phyloP scores from a whole-genome alignment of 306 rosid species.

The Lupinus albus region DNA sequence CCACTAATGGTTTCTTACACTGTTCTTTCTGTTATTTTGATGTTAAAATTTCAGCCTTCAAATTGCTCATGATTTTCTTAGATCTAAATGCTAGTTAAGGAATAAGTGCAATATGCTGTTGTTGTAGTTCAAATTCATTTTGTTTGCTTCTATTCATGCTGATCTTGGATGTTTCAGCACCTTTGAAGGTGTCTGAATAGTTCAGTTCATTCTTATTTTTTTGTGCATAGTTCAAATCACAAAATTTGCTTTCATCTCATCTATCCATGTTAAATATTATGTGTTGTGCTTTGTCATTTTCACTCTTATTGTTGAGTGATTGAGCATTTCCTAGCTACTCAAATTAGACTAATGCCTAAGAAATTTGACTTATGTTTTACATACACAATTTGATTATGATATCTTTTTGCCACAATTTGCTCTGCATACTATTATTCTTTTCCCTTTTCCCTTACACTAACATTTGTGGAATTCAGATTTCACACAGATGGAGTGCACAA shows the following conservation, averaged over 20 bases:
- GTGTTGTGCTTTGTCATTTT: slow-evolving; percentile 2
- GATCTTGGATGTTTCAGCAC: not conserved
- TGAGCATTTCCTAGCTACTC: slow-evolving; percentile 11
- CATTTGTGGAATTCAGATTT: slow-evolving; percentile 42
- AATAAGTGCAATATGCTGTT: not conserved
- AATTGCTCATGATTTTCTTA: not conserved
- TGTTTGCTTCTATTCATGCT: not conserved
- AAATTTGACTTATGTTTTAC: not conserved
- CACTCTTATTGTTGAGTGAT: slow-evolving; percentile 12
- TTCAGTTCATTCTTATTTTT: not conserved
- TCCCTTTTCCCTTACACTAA: slow-evolving; percentile 8
- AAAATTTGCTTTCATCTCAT: not conserved
- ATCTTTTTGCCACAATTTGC: no score
- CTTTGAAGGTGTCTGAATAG: not conserved
- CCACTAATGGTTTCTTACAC: not conserved
- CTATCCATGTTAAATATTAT: not conserved
- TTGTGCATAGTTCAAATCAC: not conserved
- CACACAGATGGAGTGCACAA: slow-evolving; percentile 35
- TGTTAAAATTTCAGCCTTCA: not conserved
- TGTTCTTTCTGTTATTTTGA: not conserved
- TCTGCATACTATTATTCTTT: slow-evolving; percentile 8
- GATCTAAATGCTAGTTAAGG: not conserved
- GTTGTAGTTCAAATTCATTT: not conserved
- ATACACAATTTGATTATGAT: no score
- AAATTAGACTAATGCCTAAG: slow-evolving; percentile 1